Conservation (phyloP, 306 rosid genomes). For the Pterocarpus santalinus region DNA sequence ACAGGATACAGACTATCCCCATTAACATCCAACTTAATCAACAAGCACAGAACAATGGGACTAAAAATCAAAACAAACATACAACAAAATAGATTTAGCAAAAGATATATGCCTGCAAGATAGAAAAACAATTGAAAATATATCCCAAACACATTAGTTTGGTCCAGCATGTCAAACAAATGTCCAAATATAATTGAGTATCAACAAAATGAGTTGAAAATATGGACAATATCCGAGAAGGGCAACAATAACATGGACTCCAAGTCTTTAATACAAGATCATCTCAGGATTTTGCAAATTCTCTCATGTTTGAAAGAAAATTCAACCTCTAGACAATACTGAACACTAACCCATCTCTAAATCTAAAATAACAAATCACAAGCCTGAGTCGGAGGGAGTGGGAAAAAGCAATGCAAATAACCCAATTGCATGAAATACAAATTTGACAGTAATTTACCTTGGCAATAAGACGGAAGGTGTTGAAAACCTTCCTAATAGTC, state of each 20-base stretch:
- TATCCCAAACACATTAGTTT: neutral
- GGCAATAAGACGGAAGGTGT: conserved; percentile 78
- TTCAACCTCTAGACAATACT: neutral
- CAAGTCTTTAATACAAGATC: conserved; percentile 18
- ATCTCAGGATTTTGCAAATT: conserved; percentile 9
- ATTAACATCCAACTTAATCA: conserved; percentile 18
- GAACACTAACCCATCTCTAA: conserved; percentile 1
- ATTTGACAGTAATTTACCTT: conserved; percentile 58
- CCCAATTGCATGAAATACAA: neutral
- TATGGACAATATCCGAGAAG: neutral
- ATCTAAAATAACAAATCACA: conserved; percentile 21
- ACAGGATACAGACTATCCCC: neutral
- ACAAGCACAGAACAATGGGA: neutral
- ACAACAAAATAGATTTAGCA: neutral
- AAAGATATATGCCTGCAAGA: conserved; percentile 22
- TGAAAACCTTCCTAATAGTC: conserved; percentile 80
- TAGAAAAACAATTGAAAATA: conserved; percentile 2
- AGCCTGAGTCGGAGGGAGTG: neutral
- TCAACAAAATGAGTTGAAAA: conserved; percentile 9
- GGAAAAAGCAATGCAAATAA: neutral
- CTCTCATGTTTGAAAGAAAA: conserved; percentile 11
- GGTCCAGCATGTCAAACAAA: conserved; percentile 1
- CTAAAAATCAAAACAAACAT: conserved; percentile 17
- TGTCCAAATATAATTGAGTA: conserved; percentile 9
- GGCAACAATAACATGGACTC: neutral